A percentile compares a stretch with the other conserved stretches of the same genome.
Conservation (phyloP, 2,329 filamentous ascomycete genomes). For the Pestalotiopsis sp. region DNA sequence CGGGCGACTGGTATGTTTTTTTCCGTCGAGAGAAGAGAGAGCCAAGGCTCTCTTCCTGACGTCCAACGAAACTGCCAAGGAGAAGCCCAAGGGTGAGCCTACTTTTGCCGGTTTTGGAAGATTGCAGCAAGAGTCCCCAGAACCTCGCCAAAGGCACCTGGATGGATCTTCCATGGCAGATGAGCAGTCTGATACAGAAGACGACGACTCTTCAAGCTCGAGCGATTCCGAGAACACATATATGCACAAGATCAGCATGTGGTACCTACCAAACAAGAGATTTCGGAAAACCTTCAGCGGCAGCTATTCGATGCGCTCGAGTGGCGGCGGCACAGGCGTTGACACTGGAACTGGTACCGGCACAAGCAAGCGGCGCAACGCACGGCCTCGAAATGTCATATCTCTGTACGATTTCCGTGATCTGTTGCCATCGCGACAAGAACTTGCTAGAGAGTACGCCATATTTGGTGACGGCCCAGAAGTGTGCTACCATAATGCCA, state of each 20-base stretch:
- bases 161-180: conserved; percentile 55
- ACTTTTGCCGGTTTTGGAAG: conserved; percentile 61
- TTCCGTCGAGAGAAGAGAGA: conserved; percentile 67
- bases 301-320: conserved; percentile 60
- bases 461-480: conserved; percentile 83
- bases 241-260: conserved; percentile 58
- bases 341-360: conserved; percentile 59
- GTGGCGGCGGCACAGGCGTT: conserved; percentile 59
- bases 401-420: conserved; percentile 71
- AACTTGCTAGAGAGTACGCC: conserved; percentile 76
- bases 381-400: conserved; percentile 67
- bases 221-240: conserved; percentile 66
- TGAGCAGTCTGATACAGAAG: conserved; percentile 53
- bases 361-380: conserved; percentile 48
- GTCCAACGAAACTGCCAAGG: conserved; percentile 44
- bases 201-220: conserved; percentile 51
- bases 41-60: conserved; percentile 51
- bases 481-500: conserved; percentile 83
- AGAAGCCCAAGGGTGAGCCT: conserved; percentile 54
- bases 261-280: conserved; percentile 55
- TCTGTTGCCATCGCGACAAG: conserved; percentile 75
- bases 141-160: conserved; percentile 45
- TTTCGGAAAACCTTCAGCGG: conserved; percentile 59
- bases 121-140: conserved; percentile 51
- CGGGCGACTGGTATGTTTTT: conserved; percentile 67